Evolutionary conservation across 768 basidiomycete genomes (phyloP), one percentile per base, ranked within the genome.

Genomic region (Podaxis pistillaris): DNA sequence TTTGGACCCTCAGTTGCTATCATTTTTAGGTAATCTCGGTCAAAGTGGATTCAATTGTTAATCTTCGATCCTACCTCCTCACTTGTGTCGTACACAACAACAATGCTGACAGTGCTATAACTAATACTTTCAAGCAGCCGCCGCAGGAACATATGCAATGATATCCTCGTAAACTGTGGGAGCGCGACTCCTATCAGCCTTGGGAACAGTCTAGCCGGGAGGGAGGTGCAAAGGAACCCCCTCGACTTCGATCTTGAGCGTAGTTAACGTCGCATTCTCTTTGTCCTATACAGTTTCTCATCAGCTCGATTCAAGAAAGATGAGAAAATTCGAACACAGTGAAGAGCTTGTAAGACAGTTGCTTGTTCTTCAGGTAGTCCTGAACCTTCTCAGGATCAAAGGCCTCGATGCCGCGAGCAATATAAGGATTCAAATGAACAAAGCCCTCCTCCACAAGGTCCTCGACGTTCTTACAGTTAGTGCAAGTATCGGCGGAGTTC

Each of bases 401-500:
- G 74, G 60, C 8, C 67, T 65, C 2, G 67, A 70, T 19, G 63
- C 66, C 30, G 66, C 59, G 2, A 62, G 62, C 58, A 56, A 81
- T 73, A 2, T 63, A 71, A 2, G 69, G 60, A 50, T 74, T 75
- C 38, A 81, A 68, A 54, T 76, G 77, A 15, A 81, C 75, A 67
- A 77, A 79, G 9, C 79, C 78, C 66, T 79, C 78, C 15, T 69
- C 64, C 22, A 71, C 63, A 13, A 70, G 56, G 37, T 72, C 68
- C 3, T 52, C 63, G 37, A 73, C 67, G 1, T 65, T 64, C 36
- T 68, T 68, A 68, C 79, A 81, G 64, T 83, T 83, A 19, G 70
- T 76, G 63, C 82, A 83, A 12, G 70, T 72, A 3, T 72, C 74
- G 2, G 72, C 67, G 78, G 65, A 76, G 77, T 60, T 72, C 67